phyloP scores from a whole-genome alignment of 495 filamentous ascomycete genomes.

The Poronia punctata region DNA sequence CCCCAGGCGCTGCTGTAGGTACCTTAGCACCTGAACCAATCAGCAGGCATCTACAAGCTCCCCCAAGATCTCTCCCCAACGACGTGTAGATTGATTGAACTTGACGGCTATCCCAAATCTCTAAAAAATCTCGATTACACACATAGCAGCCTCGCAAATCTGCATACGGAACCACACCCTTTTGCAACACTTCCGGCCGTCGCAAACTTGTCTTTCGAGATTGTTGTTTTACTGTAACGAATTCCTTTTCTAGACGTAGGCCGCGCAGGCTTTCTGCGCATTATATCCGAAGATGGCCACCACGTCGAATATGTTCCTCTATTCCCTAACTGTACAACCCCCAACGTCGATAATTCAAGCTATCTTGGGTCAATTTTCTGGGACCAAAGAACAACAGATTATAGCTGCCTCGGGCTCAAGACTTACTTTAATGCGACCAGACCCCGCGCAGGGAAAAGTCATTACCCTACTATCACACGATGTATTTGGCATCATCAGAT shows the following conservation, averaged over 20 bases:
- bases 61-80: too few relatives aligned
- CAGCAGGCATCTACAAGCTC: too few relatives aligned
- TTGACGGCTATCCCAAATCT: too few relatives aligned
- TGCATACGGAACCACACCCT: neutral
- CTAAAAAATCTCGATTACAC: too few relatives aligned
- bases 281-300: slow-evolving; percentile 69
- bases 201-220: too few relatives aligned
- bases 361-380: slow-evolving; percentile 87
- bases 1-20: too few relatives aligned
- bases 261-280: slow-evolving; percentile 50
- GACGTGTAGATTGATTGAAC: too few relatives aligned
- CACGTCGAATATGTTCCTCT: slow-evolving; percentile 96
- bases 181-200: neutral
- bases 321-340: slow-evolving; percentile 88
- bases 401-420: slow-evolving; percentile 87
- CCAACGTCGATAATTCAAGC: slow-evolving; percentile 84
- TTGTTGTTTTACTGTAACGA: slow-evolving; percentile 2
- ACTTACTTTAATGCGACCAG: slow-evolving; percentile 79
- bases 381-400: slow-evolving; percentile 94
- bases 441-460: slow-evolving; percentile 78
- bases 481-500: slow-evolving; percentile 89
- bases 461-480: slow-evolving; percentile 81
- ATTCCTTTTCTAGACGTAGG: slow-evolving; percentile 14
- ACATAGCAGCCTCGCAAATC: too few relatives aligned
- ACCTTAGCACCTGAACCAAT: too few relatives aligned